Percentiles rank a stretch among this genome's conserved stretches.
Evolutionary conservation across 495 filamentous ascomycete genomes (phyloP).

Genomic region (Pseudoneurospora amorphoporcata): DNA sequence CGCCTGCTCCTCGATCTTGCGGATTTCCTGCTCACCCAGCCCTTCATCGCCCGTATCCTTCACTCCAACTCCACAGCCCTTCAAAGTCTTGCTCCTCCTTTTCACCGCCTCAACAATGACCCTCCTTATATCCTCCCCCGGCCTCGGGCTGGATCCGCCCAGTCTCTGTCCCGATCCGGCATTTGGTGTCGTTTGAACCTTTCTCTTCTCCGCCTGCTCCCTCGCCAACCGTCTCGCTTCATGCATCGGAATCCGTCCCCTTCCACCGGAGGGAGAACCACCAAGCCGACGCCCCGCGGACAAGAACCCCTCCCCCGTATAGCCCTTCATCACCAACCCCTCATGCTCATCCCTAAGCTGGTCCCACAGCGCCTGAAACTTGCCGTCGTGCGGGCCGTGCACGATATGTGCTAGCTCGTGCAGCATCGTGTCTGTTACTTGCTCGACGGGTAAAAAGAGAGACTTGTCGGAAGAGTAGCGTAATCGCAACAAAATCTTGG

Average conservation of each 20-base stretch:
- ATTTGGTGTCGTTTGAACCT: constrained; percentile 23
- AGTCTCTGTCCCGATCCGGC: constrained; percentile 63
- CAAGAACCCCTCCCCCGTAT: constrained; percentile 86
- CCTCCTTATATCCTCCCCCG: constrained; percentile 61
- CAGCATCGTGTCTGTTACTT: constrained; percentile 84
- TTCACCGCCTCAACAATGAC: constrained; percentile 66
- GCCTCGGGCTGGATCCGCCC: constrained; percentile 51
- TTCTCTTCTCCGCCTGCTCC: constrained; percentile 63
- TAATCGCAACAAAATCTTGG: constrained; percentile 75
- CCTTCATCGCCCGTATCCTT: constrained; percentile 46
- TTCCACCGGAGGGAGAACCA: not conserved
- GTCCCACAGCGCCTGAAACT: constrained; percentile 81
- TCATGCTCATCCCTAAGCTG: constrained; percentile 80
- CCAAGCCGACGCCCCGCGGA: constrained; percentile 61
- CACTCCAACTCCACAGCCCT: constrained; percentile 46
- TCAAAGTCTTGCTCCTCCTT: constrained; percentile 48
- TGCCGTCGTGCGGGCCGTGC: constrained; percentile 68
- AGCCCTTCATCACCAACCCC: constrained; percentile 64
- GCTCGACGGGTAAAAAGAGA: constrained; percentile 72
- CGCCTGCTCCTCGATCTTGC: constrained; percentile 53
- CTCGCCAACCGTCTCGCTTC: constrained; percentile 72
- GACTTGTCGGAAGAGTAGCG: constrained; percentile 64
- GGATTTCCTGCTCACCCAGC: constrained; percentile 46
- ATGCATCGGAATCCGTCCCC: constrained; percentile 46
- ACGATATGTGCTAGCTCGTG: constrained; percentile 92